Evolutionary conservation across 139 green algal genomes (phyloP).

Genomic region (Chlamydomonas urium): DNA sequence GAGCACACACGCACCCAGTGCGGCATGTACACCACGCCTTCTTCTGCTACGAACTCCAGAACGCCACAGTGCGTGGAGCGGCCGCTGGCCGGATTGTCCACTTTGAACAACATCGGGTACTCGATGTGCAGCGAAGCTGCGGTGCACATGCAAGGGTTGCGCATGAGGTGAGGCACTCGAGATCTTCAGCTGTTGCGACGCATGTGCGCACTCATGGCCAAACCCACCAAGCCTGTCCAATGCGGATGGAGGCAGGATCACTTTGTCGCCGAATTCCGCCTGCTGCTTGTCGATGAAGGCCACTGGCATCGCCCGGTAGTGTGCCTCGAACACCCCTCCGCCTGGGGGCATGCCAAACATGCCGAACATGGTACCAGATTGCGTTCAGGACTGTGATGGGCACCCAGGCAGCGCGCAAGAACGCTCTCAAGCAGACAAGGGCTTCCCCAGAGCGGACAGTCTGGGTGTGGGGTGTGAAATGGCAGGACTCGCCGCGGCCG

Average conservation of each 20-base stretch:
- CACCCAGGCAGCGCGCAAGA: no score
- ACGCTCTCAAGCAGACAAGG: no score
- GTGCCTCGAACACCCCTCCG: slow-evolving; percentile 60
- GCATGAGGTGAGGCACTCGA: background rate
- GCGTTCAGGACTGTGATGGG: no score
- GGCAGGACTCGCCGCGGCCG: no score
- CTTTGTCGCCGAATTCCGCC: slow-evolving; percentile 89
- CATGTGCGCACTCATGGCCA: background rate
- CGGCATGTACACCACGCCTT: slow-evolving; percentile 94
- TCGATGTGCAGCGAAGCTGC: slow-evolving; percentile 92
- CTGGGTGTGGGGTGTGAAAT: no score
- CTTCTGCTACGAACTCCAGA: slow-evolving; percentile 97
- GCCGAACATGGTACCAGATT: slow-evolving; percentile 29
- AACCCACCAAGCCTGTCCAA: slow-evolving; percentile 82
- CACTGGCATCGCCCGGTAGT: slow-evolving; percentile 89
- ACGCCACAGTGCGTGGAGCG: slow-evolving; percentile 93
- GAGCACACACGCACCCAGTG: no score
- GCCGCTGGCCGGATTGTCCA: slow-evolving; percentile 65
- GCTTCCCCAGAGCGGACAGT: no score
- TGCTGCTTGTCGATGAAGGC: slow-evolving; percentile 91
- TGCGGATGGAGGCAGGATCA: slow-evolving; percentile 94
- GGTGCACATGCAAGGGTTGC: slow-evolving; percentile 11
- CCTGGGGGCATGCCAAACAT: slow-evolving; percentile 3
- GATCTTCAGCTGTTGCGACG: background rate
- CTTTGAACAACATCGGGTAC: slow-evolving; percentile 98